Evolutionary conservation across 306 rosid genomes (phyloP).

Genomic region (Luffa acutangula): DNA sequence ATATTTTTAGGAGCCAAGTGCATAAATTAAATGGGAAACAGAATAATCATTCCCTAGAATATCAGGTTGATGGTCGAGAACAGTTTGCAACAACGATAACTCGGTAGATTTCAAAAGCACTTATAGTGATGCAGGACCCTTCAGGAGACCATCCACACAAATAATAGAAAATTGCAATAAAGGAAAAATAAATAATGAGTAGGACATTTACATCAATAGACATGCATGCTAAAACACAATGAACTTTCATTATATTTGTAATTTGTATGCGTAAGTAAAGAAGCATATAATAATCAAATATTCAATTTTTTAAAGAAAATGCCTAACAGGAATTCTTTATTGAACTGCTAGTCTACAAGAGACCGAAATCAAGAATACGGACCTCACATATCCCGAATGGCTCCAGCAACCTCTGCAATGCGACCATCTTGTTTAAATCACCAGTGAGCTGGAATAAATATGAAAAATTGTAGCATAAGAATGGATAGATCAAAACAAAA

Average conservation of each 20-base stretch:
- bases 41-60: neutral
- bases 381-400: slow-evolving; percentile 57
- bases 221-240: neutral
- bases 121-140: too few relatives aligned
- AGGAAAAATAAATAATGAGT: too few relatives aligned
- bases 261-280: neutral
- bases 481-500: neutral
- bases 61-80: too few relatives aligned
- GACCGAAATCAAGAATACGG: slow-evolving; percentile 10
- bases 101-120: too few relatives aligned
- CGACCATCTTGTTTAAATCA: slow-evolving; percentile 51
- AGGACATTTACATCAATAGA: neutral
- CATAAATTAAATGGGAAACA: neutral
- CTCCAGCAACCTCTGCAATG: slow-evolving; percentile 44
- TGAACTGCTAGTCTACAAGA: neutral
- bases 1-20: neutral
- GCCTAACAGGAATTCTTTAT: neutral
- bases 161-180: too few relatives aligned
- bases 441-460: slow-evolving; percentile 39
- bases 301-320: neutral
- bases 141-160: too few relatives aligned
- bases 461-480: neutral
- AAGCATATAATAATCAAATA: neutral
- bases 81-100: too few relatives aligned
- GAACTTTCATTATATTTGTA: neutral